Evolutionary conservation across 2,329 filamentous ascomycete genomes (phyloP).

Genomic region (Curvularia sp.): DNA sequence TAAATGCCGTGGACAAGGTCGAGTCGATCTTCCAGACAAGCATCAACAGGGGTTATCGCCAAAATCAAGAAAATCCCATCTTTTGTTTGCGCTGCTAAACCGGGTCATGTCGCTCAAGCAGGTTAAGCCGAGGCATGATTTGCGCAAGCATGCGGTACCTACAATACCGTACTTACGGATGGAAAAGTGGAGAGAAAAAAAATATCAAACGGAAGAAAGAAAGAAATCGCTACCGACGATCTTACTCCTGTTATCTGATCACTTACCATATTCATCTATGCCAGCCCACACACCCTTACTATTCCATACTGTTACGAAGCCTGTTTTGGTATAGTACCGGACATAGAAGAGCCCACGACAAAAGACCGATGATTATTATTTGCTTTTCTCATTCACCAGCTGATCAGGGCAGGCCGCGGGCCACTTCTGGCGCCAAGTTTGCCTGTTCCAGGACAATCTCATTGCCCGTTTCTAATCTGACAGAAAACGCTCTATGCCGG

Average conservation of each 20-base stretch:
- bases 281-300: not conserved
- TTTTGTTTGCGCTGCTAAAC: not conserved
- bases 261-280: not conserved
- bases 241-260: not conserved
- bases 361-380: not conserved
- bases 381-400: not conserved
- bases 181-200: not conserved
- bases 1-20: not conserved
- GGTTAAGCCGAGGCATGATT: not conserved
- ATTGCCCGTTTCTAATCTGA: conserved; percentile 8
- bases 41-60: not conserved
- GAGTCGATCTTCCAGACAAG: not conserved
- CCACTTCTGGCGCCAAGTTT: conserved; percentile 2
- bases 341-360: not conserved
- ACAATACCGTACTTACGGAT: not conserved
- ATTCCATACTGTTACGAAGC: not conserved
- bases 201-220: not conserved
- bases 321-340: not conserved
- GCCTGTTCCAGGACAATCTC: not conserved
- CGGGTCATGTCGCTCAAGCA: not conserved
- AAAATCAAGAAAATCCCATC: not conserved
- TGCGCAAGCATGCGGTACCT: not conserved
- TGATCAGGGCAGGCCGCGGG: not conserved
- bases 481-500: conserved; percentile 8
- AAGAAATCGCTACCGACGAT: not conserved